These are phyloP conservation scores for Fraxinus sp. DNA, from an alignment of 305 asterid species.

Conservation along the genomic window DNA sequence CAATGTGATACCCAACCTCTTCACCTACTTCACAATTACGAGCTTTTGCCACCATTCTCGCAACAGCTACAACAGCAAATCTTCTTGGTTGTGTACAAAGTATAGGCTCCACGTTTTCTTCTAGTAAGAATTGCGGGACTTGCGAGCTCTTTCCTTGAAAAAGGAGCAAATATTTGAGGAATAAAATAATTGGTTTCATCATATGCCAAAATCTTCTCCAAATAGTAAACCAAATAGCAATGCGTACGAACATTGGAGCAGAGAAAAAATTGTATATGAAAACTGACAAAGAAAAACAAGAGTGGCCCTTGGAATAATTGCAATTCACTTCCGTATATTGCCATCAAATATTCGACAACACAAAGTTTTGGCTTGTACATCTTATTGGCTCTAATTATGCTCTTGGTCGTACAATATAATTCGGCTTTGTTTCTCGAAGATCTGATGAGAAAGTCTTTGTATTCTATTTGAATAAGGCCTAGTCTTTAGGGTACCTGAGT, in stretches of 20 bases:
- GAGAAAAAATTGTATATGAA: not conserved
- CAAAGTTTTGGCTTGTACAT: not conserved
- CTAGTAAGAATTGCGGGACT: slow-evolving; percentile 86
- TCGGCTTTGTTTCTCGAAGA: not conserved
- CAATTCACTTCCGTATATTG: not conserved
- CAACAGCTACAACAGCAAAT: slow-evolving; percentile 97
- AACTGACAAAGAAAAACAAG: not conserved
- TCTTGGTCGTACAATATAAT: not conserved
- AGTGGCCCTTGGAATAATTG: not conserved
- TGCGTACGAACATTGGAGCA: not conserved
- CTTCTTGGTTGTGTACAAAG: slow-evolving; percentile 96
- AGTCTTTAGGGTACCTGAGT: too few relatives aligned
- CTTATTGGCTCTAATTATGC: not conserved
- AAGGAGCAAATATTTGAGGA: slow-evolving; percentile 20
- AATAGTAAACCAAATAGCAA: slow-evolving; percentile 4
- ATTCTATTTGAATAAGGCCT: too few relatives aligned
- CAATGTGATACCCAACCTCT: slow-evolving; percentile 95
- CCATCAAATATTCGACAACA: not conserved
- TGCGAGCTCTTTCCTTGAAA: slow-evolving; percentile 92
- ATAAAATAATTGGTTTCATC: slow-evolving; percentile 2
- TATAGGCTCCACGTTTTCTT: slow-evolving; percentile 74
- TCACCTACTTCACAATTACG: slow-evolving; percentile 88
- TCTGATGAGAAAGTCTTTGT: not conserved
- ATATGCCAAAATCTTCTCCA: not conserved
- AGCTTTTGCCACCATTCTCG: slow-evolving; percentile 84